Base-by-base conservation (phyloP, 2,329 filamentous ascomycete species). In the Torrubiella hemipterigena region DNA sequence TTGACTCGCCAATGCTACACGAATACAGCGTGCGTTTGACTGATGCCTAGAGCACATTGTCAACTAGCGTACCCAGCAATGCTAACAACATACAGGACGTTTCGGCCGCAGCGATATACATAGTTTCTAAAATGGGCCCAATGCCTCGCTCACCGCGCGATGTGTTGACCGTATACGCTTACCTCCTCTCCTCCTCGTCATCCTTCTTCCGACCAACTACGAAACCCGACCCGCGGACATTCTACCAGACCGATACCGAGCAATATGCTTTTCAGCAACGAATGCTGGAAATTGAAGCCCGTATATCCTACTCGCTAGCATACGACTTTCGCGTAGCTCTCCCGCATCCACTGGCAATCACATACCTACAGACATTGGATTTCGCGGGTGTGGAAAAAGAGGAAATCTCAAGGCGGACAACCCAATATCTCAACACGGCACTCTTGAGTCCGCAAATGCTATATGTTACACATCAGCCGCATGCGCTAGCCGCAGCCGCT, bases 391-490 rank as follows among this genome's bases (percentile, higher is more conserved):
- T 54, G 27, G 47, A 55, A 4, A 58, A 55, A 34, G 58, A 69
- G 0, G 57, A 56, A 6, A 63, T 93, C 3, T 71, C 81, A 2
- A 63, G 66, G 32, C 69, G 76, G 24, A 72, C 77, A 0, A 63
- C 93, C 26, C 75, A 77, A 31, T 78, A 93, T 48, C 67, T 96
- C n/a, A 96, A 94, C 52, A 76, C 82, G 7, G 79, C 83, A 3
- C 61, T 98, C 9, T 58, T 95, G 20, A 91, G 81, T 27, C 87
- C 91, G 7, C 89, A 96, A 55, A 64, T 93, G 50, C 63, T 95
- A 11, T 95, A 93, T 52, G 63, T 93, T 17, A 96, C 91, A 3
- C 87, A 95, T 49, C 91, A 96, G 51, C 89, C 91, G 2, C 72
- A 81, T 38, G 73, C 78, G 16, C 63, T 98, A 8, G 89, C 91